Evolutionary conservation across 345 rosid genomes (phyloP), one percentile per base, ranked within the genome.

Genomic region (Populus ilicifolia): DNA sequence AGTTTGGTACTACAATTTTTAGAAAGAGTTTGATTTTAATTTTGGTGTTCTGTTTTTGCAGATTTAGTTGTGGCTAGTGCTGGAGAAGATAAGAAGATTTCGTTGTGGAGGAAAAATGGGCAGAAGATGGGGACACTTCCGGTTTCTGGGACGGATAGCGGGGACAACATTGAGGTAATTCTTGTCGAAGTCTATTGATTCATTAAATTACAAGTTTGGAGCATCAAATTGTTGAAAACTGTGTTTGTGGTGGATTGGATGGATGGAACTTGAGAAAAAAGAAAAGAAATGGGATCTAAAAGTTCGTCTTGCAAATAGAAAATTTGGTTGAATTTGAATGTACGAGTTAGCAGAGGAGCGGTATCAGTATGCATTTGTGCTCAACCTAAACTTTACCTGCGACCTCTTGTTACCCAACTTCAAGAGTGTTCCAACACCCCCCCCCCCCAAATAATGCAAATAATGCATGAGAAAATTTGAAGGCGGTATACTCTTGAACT

Each of bases 61-160:
- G 99, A 96, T 91, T 87, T 96, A 76, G 99, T 94, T 39, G 90
- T 94, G 80, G 99, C 96, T n/a, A 93, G 98, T 88, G 89, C 97
- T 2, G 98, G 99, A 69, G 99, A 94, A 39, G 99, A 94, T 77
- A 92, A 91, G 90, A 94, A 86, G 92, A 94, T 96, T 77, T 92
- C 99, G 0, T 11, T 96, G 62, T 91, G 97, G 97, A 78, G 93
- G 85, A 89, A 85, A 81, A 91, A 84, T 87, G 99, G 99, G 78
- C 90, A 78, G 79, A 89, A 84, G 83, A 80, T 92, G 87, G 99
- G 97, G 69, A 89, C 94, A 25, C 74, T 94, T 82, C 97, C 98
- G 0, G 86, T 91, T 61, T 36, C 91, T 46, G 97, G 97, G 35
- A 84, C 89, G 7, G 98, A 96, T 27, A 83, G 87, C 79, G 91